phyloP scores from a whole-genome alignment of 768 basidiomycete species.

The Podaxis rugospora region DNA sequence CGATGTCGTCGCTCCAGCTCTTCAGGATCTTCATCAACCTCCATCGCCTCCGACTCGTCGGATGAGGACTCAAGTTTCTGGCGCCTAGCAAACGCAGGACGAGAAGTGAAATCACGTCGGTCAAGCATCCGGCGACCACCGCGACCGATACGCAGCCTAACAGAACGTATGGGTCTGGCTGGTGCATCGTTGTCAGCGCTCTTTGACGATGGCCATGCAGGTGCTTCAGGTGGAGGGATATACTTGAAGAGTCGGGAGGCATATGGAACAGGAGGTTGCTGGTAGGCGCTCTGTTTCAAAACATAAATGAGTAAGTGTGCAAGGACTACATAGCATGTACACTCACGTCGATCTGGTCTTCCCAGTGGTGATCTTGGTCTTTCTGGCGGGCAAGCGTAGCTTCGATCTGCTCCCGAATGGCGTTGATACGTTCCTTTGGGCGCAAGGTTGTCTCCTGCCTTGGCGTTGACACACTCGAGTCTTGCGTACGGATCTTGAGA shows the following conservation, averaged over 20 bases:
- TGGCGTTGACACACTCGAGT: slow-evolving; percentile 34
- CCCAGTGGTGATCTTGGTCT: slow-evolving; percentile 78
- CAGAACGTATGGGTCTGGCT: slow-evolving; percentile 32
- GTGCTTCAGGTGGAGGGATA: slow-evolving; percentile 37
- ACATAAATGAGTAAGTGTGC: slow-evolving; percentile 1
- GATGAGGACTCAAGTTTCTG: slow-evolving; percentile 19
- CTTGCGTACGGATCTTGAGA: slow-evolving; percentile 50
- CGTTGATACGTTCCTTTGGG: slow-evolving; percentile 61
- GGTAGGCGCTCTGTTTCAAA: slow-evolving; percentile 58
- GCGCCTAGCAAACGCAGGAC: slow-evolving; percentile 18
- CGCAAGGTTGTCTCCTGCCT: slow-evolving; percentile 49
- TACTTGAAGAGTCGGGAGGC: slow-evolving; percentile 66
- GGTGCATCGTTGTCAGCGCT: slow-evolving; percentile 25
- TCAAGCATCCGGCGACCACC: slow-evolving; percentile 78
- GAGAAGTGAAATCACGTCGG: slow-evolving; percentile 42
- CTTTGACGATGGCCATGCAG: slow-evolving; percentile 23
- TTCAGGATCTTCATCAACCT: slow-evolving; percentile 28
- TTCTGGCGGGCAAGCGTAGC: slow-evolving; percentile 57
- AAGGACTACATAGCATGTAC: neutral
- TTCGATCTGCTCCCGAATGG: slow-evolving; percentile 61
- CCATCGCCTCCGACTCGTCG: slow-evolving; percentile 26
- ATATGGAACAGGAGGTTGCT: slow-evolving; percentile 53
- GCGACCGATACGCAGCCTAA: slow-evolving; percentile 78
- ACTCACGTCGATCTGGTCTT: slow-evolving; percentile 80
- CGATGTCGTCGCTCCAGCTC: slow-evolving; percentile 33